These are phyloP conservation scores for Acer yangbiense DNA, from an alignment of 345 rosid species.

Conservation along the genomic window DNA sequence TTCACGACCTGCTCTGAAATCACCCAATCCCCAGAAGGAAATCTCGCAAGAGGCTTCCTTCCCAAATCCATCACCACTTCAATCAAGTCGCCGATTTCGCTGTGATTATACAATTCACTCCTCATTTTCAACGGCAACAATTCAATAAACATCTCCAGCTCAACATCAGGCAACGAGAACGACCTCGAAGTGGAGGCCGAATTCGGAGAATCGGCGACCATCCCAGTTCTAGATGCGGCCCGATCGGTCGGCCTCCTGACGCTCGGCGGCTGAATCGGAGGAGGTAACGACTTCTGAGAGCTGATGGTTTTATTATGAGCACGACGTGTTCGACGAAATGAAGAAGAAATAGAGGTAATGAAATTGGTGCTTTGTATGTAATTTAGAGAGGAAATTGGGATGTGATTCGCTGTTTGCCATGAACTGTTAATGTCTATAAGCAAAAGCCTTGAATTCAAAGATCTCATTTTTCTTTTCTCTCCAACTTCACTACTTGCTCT, in stretches of 20 bases:
- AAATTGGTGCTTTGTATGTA: slow-evolving; percentile 30
- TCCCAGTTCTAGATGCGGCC: slow-evolving; percentile 42
- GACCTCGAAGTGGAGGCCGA: slow-evolving; percentile 38
- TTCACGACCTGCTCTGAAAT: slow-evolving; percentile 69
- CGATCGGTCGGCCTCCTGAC: slow-evolving; percentile 59
- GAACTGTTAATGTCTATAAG: slow-evolving; percentile 74
- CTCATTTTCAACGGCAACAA: slow-evolving; percentile 70
- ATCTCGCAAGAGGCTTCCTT: slow-evolving; percentile 86
- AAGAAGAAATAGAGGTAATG: slow-evolving; percentile 49
- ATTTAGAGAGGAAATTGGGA: slow-evolving; percentile 44
- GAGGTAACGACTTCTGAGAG: slow-evolving; percentile 41
- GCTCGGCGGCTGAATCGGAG: slow-evolving; percentile 50
- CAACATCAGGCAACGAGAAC: slow-evolving; percentile 32
- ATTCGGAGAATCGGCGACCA: slow-evolving; percentile 33
- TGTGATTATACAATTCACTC: slow-evolving; percentile 54
- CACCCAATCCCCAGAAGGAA: slow-evolving; percentile 93
- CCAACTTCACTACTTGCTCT: not conserved
- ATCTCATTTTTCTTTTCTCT: slow-evolving; percentile 37
- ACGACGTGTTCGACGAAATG: slow-evolving; percentile 65
- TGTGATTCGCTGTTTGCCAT: slow-evolving; percentile 53
- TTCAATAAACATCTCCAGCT: slow-evolving; percentile 75
- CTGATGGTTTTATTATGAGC: slow-evolving; percentile 40
- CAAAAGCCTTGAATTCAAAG: slow-evolving; percentile 59
- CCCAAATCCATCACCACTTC: slow-evolving; percentile 97
- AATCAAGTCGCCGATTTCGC: slow-evolving; percentile 65